A percentile compares a stretch with the other conserved stretches of the same genome.
Evolutionary conservation across 148 eudicot species (phyloP).

Genomic region (Cornus kousa): DNA sequence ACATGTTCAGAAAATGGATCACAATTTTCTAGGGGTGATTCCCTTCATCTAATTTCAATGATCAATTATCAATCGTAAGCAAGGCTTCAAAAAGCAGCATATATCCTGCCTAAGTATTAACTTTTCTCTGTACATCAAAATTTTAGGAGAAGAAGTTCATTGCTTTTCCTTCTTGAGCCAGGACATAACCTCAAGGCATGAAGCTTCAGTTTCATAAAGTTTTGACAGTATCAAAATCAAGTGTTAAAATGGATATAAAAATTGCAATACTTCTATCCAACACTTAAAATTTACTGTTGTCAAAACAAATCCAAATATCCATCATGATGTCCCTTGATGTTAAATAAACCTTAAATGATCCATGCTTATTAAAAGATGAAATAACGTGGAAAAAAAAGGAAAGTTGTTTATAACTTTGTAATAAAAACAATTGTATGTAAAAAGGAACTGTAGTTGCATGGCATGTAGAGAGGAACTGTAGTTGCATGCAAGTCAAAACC

Average conservation of each 20-base stretch:
- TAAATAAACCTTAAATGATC: background rate
- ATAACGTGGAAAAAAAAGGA: no score
- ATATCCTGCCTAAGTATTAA: background rate
- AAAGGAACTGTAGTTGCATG: background rate
- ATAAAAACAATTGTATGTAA: no score
- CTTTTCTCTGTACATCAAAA: background rate
- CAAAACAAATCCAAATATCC: background rate
- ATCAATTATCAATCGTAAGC: no score
- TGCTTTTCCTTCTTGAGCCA: background rate
- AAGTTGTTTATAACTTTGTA: no score
- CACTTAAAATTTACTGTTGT: no score
- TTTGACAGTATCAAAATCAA: no score
- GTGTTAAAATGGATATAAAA: background rate
- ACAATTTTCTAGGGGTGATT: no score
- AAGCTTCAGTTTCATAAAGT: no score
- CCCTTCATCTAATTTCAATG: background rate
- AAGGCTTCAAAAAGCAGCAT: background rate
- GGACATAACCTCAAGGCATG: background rate
- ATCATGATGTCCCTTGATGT: background rate
- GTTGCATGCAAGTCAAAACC: background rate
- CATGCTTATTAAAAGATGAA: background rate
- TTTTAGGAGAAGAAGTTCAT: background rate
- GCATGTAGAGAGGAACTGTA: background rate
- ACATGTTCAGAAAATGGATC: no score
- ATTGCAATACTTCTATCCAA: background rate